These are phyloP conservation scores for Termitomyces sp. DNA, from an alignment of 1,284 basidiomycete species.

Conservation along the genomic window DNA sequence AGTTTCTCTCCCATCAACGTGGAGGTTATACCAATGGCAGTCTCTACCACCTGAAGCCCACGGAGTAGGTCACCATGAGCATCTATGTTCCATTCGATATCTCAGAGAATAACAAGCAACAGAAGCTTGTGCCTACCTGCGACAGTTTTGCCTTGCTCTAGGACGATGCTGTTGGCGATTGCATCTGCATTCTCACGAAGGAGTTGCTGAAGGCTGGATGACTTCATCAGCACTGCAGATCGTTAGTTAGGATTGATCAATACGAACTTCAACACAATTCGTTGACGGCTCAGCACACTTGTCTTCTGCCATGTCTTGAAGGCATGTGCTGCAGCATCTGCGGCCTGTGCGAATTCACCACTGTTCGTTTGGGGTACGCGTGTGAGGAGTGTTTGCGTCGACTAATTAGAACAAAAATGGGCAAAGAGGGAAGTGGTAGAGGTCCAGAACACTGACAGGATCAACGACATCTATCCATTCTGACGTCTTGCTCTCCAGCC, in stretches of 20 bases:
- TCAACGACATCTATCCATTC: conserved; percentile 86
- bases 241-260: background rate
- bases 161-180: conserved; percentile 72
- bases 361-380: conserved; percentile 86
- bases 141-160: conserved; percentile 90
- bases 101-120: background rate
- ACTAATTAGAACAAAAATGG: conserved; percentile 36
- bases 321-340: conserved; percentile 81
- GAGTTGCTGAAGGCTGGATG: conserved; percentile 67
- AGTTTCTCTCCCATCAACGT: conserved; percentile 86
- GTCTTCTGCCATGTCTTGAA: conserved; percentile 89
- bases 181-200: conserved; percentile 76
- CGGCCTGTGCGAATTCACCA: conserved; percentile 82
- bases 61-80: conserved; percentile 93
- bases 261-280: conserved; percentile 82
- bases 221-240: conserved; percentile 3
- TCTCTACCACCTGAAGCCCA: conserved; percentile 93
- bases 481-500: conserved; percentile 73
- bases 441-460: conserved; percentile 53
- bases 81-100: conserved; percentile 40
- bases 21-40: conserved; percentile 78
- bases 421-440: background rate
- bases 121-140: conserved; percentile 42
- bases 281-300: conserved; percentile 83
- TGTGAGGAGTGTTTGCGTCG: conserved; percentile 85